Conservation (phyloP, 768 basidiomycete species). For the Amanita subjunquillea region DNA sequence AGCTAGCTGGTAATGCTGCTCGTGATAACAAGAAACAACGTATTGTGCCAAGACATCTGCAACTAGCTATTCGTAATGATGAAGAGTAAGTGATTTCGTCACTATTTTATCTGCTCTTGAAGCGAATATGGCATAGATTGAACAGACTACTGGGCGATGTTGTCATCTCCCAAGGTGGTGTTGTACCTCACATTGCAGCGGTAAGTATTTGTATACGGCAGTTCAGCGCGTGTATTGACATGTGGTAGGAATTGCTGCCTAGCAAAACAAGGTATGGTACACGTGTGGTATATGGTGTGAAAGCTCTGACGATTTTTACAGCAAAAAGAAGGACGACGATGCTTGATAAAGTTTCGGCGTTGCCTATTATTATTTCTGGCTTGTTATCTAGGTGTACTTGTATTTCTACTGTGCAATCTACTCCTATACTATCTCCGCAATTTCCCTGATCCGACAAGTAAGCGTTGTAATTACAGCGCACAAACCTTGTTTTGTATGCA, state of each 20-base stretch:
- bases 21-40: slow-evolving; percentile 92
- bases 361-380: slow-evolving; percentile 12
- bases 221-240: slow-evolving; percentile 1
- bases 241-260: slow-evolving; percentile 27
- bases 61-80: slow-evolving; percentile 91
- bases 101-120: neutral
- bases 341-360: slow-evolving; percentile 16
- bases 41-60: slow-evolving; percentile 91
- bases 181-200: slow-evolving; percentile 67
- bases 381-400: slow-evolving; percentile 6
- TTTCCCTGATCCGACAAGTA: neutral
- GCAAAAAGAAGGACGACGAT: slow-evolving; percentile 34
- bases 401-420: slow-evolving; percentile 5
- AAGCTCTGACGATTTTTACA: slow-evolving; percentile 5
- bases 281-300: neutral
- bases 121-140: slow-evolving; percentile 28
- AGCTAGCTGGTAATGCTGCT: slow-evolving; percentile 84
- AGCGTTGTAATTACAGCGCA: too few relatives aligned
- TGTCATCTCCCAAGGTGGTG: slow-evolving; percentile 93
- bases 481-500: neutral
- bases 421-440: neutral
- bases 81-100: slow-evolving; percentile 52
- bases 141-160: slow-evolving; percentile 69
- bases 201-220: slow-evolving; percentile 15
- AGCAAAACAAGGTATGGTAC: slow-evolving; percentile 26